A percentile compares a stretch with the other conserved stretches of the same genome.
Conservation (phyloP, 495 filamentous ascomycete genomes). For the Talaromyces borbonicus region DNA sequence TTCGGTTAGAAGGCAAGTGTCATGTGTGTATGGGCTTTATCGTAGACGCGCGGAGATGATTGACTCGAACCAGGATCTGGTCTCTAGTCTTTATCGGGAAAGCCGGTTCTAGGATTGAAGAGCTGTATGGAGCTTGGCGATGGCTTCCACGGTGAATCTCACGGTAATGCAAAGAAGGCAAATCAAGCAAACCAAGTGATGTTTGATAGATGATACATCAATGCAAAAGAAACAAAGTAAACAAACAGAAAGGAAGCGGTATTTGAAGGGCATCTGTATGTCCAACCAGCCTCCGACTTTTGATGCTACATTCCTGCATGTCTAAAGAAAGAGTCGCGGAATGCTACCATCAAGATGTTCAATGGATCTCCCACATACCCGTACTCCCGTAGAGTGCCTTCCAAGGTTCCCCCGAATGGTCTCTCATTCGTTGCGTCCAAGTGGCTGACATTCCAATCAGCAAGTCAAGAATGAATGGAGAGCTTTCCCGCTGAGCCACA, state of each 20-base stretch:
- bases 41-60: slow-evolving; percentile 11
- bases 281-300: slow-evolving; percentile 30
- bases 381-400: no score
- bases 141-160: not conserved
- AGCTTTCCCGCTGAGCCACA: slow-evolving; percentile 4
- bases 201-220: slow-evolving; percentile 10
- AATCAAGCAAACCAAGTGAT: slow-evolving; percentile 5
- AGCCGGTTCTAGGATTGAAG: not conserved
- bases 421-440: not conserved
- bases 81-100: slow-evolving; percentile 4
- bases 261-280: slow-evolving; percentile 31
- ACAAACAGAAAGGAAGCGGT: slow-evolving; percentile 35
- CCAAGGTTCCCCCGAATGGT: no score
- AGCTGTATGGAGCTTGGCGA: not conserved
- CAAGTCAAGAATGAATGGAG: not conserved
- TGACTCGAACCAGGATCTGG: no score
- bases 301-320: slow-evolving; percentile 30
- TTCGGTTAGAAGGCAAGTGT: slow-evolving; percentile 24
- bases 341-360: slow-evolving; percentile 21
- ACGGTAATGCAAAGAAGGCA: slow-evolving; percentile 5
- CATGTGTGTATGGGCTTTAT: not conserved
- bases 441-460: slow-evolving; percentile 8
- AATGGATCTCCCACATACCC: no score
- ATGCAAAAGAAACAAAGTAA: slow-evolving; percentile 44
- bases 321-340: slow-evolving; percentile 29